phyloP scores from a whole-genome alignment of 805 yeast species.

The Candida sithepensis region DNA sequence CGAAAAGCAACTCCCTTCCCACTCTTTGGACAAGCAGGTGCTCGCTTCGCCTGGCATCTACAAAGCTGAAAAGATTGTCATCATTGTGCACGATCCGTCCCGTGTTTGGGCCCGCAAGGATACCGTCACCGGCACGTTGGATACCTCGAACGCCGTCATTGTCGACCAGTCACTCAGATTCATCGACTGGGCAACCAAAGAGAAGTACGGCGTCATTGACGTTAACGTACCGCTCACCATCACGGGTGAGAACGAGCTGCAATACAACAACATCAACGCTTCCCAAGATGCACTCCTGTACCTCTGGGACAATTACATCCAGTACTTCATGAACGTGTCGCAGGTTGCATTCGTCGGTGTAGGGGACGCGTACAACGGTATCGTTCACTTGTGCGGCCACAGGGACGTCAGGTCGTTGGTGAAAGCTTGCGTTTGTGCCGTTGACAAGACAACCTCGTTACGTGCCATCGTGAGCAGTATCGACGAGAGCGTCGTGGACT shows the following conservation, averaged over 20 bases:
- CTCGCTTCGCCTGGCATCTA: slow-evolving; percentile 70
- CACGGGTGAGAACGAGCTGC: slow-evolving; percentile 41
- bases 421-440: slow-evolving; percentile 65
- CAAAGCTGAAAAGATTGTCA: slow-evolving; percentile 57
- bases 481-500: slow-evolving; percentile 86
- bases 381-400: slow-evolving; percentile 85
- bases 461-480: slow-evolving; percentile 79
- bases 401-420: slow-evolving; percentile 62
- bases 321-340: slow-evolving; percentile 59
- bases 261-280: slow-evolving; percentile 59
- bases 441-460: slow-evolving; percentile 62
- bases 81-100: slow-evolving; percentile 86
- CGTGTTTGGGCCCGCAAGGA: slow-evolving; percentile 87
- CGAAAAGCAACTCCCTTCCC: slow-evolving; percentile 38
- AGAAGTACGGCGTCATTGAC: slow-evolving; percentile 77
- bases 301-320: slow-evolving; percentile 88
- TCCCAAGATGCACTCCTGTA: slow-evolving; percentile 76
- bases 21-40: slow-evolving; percentile 58
- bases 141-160: slow-evolving; percentile 66
- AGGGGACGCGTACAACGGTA: slow-evolving; percentile 85
- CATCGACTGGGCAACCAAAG: slow-evolving; percentile 59
- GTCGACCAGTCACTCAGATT: slow-evolving; percentile 71
- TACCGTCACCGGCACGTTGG: slow-evolving; percentile 74
- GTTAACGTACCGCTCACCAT: slow-evolving; percentile 68
- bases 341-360: slow-evolving; percentile 79